phyloP scores from a whole-genome alignment of 768 basidiomycete species.

The Mycena filopes region DNA sequence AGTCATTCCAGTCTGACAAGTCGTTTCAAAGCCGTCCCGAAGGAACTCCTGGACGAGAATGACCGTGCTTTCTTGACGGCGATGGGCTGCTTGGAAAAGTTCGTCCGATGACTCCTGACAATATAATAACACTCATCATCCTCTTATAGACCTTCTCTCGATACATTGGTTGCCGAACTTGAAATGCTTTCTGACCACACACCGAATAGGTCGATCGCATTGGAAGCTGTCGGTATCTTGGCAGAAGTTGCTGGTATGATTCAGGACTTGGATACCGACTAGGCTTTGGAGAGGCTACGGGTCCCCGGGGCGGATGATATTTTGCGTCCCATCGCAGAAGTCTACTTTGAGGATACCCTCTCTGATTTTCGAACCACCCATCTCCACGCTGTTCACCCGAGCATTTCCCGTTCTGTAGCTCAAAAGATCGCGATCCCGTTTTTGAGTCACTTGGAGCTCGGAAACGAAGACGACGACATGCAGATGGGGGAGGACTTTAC shows the following conservation, averaged over 20 bases:
- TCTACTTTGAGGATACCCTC: conserved; percentile 18
- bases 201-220: not conserved
- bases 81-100: conserved; percentile 31
- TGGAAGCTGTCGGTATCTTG: conserved; percentile 15
- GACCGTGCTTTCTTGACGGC: conserved; percentile 10
- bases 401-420: conserved; percentile 25
- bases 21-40: not conserved
- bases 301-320: conserved; percentile 21
- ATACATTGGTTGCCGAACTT: conserved; percentile 23
- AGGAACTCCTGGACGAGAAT: not conserved
- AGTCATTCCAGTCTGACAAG: conserved; percentile 20
- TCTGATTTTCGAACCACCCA: conserved; percentile 17
- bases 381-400: conserved; percentile 3
- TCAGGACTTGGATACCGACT: not conserved
- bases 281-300: not conserved
- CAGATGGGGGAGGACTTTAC: conserved; percentile 43
- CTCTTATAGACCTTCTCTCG: conserved; percentile 16
- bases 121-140: not conserved
- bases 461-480: conserved; percentile 31
- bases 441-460: conserved; percentile 30
- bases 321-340: conserved; percentile 12
- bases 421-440: conserved; percentile 23
- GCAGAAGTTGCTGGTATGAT: conserved; percentile 11
- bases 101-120: not conserved
- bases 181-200: not conserved